Evolutionary conservation across 345 rosid genomes (phyloP), one percentile per base, ranked within the genome.

Genomic region (Psidium guajava): DNA sequence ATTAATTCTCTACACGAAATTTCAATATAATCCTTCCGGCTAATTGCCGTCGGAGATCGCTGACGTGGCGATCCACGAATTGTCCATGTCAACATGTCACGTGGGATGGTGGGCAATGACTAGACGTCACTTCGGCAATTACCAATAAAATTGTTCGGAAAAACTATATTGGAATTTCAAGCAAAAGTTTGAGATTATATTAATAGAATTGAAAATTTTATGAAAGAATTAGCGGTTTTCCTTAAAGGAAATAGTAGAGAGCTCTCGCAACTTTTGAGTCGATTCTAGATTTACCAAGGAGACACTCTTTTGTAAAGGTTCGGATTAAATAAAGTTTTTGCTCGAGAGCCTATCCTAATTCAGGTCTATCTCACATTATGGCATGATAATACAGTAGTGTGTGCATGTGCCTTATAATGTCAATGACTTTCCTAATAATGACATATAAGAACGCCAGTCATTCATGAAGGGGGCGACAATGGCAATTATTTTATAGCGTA

Each of bases 91-190:
- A 32, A 64, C 44, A 64, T 32, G 40, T 22, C 22, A 69, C 13
- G 4, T 4, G 18, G 1, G 22, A 36, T 0, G 0, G 5, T 0
- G 0, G 3, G 13, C 0, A 18, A 69, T 36, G 13, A 69, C 0
- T 5, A 0, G 3, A 69, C 4, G 1, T 6, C 47, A 32, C 0
- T 0, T 69, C 5, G 9, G 13, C 21, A 64, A 32, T 18, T 69
- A 32, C 1, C 0, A 0, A 1, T 5, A 8, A 2, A 69, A 28
- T 69, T 69, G 12, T 1, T 8, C 3, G 0, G 2, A 32, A 8
- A 0, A 12, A 0, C 1, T 69, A 32, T 0, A 69, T 36, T 32
- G 11, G 0, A 69, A 36, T 32, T 69, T 0, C 2, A 0, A 0
- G 6, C 1, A 8, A 69, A 69, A 69, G 0, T 36, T 69, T 32